phyloP scores from a whole-genome alignment of 257 asterid species.

The Nicotiana knightiana region DNA sequence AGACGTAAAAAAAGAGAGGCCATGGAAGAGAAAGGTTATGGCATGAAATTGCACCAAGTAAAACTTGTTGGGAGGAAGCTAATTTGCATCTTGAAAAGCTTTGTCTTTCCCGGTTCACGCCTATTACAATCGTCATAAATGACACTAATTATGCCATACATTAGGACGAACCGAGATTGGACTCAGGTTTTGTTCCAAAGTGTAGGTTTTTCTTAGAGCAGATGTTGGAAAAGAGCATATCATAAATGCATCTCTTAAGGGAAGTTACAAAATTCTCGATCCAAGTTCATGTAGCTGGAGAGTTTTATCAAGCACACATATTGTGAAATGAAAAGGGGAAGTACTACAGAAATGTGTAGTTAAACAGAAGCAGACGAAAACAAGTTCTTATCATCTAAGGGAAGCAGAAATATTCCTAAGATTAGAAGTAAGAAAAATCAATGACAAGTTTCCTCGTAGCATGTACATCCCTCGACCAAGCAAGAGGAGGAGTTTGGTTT shows the following conservation, averaged over 20 bases:
- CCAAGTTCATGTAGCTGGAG: background rate
- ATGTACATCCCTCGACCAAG: background rate
- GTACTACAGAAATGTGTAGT: background rate
- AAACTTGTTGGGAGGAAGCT: background rate
- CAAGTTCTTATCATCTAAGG: background rate
- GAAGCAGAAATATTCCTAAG: background rate
- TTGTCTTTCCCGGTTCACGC: background rate
- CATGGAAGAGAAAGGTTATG: background rate
- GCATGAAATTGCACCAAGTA: background rate
- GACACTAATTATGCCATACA: background rate
- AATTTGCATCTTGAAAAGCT: background rate
- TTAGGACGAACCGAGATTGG: background rate
- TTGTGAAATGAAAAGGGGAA: background rate
- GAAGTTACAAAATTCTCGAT: background rate
- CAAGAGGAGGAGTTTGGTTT: background rate
- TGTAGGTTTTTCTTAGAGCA: background rate
- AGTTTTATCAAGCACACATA: background rate
- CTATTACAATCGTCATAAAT: background rate
- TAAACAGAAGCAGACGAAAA: background rate
- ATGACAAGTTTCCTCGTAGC: background rate
- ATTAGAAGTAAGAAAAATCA: background rate
- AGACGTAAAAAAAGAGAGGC: background rate
- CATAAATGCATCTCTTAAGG: background rate
- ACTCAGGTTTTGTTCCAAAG: background rate
- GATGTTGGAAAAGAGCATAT: background rate